Conservation (phyloP, 495 filamentous ascomycete species). For the Monascus purpureus region DNA sequence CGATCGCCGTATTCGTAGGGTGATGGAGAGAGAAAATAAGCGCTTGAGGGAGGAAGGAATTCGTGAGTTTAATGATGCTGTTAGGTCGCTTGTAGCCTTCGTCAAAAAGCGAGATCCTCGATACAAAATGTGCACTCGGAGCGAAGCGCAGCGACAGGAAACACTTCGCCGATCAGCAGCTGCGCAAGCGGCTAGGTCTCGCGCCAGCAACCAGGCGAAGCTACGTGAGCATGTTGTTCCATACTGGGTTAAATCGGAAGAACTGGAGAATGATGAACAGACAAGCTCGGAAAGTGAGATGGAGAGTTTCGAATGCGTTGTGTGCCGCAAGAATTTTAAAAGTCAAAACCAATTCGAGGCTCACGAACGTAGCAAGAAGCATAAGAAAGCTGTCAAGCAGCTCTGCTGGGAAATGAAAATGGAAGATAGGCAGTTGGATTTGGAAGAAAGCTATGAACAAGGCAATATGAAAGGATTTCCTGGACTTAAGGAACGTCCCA, state of each 20-base stretch:
- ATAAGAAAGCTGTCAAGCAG: slow-evolving; percentile 69
- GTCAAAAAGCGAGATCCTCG: slow-evolving; percentile 88
- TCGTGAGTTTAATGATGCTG: slow-evolving; percentile 83
- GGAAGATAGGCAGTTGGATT: slow-evolving; percentile 42
- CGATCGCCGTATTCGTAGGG: slow-evolving; percentile 65
- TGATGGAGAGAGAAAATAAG: slow-evolving; percentile 95
- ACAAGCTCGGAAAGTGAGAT: slow-evolving; percentile 39
- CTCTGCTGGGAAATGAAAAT: slow-evolving; percentile 69
- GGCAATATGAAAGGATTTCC: neutral
- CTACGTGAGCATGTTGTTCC: slow-evolving; percentile 51
- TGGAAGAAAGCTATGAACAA: slow-evolving; percentile 4
- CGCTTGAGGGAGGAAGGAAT: slow-evolving; percentile 68
- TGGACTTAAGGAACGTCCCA: neutral
- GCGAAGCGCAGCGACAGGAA: slow-evolving; percentile 68
- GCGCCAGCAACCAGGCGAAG: slow-evolving; percentile 68
- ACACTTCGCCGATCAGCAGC: slow-evolving; percentile 61
- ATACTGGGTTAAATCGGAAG: slow-evolving; percentile 57
- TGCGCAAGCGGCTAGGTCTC: slow-evolving; percentile 71
- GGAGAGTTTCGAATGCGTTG: slow-evolving; percentile 71
- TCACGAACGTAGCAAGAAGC: slow-evolving; percentile 97
- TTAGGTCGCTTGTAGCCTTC: slow-evolving; percentile 76
- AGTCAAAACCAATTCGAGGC: slow-evolving; percentile 82
- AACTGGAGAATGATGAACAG: slow-evolving; percentile 42
- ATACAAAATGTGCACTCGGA: slow-evolving; percentile 53
- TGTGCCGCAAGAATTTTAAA: slow-evolving; percentile 85